Percentiles rank a stretch among this genome's conserved stretches.
These are phyloP conservation scores for Clitopilus hobsonii DNA, from an alignment of 768 basidiomycete genomes.

Conservation along the genomic window DNA sequence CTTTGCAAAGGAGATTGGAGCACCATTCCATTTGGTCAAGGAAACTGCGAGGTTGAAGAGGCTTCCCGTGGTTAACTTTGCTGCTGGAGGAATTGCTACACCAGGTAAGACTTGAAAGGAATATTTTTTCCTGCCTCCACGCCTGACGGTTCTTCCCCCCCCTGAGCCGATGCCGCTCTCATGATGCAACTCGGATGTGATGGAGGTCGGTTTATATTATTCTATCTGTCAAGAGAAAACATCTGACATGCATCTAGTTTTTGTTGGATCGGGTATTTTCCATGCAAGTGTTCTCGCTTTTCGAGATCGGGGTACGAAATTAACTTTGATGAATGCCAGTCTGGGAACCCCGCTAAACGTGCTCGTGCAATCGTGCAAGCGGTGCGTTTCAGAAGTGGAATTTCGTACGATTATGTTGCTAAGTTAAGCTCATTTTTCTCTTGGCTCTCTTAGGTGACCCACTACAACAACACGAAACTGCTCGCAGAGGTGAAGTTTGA, in stretches of 20 bases:
- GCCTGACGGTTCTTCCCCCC: conserved; percentile 1
- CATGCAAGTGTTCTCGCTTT: conserved; percentile 47
- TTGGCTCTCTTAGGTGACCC: conserved; percentile 59
- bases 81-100: conserved; percentile 90
- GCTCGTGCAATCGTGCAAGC: conserved; percentile 97
- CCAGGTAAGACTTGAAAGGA: conserved; percentile 52
- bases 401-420: conserved; percentile 4
- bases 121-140: background rate
- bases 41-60: conserved; percentile 92
- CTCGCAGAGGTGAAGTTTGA: conserved; percentile 70
- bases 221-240: conserved; percentile 1
- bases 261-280: conserved; percentile 98
- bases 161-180: conserved; percentile 84
- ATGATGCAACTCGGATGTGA: conserved; percentile 99
- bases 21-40: conserved; percentile 93
- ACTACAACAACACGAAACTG: conserved; percentile 91
- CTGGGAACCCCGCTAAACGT: conserved; percentile 89
- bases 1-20: conserved; percentile 88
- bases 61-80: conserved; percentile 95
- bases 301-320: background rate
- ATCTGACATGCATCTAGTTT: conserved; percentile 49
- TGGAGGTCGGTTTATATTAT: conserved; percentile 54
- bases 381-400: conserved; percentile 33
- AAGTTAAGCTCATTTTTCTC: conserved; percentile 4
- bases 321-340: conserved; percentile 36